Evolutionary conservation across 306 rosid species (phyloP).

Genomic region (Spatholobus suberectus): DNA sequence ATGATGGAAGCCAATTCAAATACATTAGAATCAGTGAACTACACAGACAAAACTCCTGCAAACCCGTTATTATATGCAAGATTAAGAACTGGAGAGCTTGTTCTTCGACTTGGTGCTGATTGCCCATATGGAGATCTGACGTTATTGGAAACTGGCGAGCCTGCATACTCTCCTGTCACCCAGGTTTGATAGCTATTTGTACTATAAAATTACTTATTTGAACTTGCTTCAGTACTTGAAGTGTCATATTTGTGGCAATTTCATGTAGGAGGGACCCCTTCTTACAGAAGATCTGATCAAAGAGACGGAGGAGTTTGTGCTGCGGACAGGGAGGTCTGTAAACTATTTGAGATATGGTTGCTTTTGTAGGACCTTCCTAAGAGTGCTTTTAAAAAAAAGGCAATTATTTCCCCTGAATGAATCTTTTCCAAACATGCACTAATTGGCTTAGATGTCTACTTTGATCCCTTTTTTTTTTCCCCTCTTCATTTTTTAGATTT

Average conservation of each 20-base stretch:
- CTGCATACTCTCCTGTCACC: conserved; percentile 80
- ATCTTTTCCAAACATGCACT: background rate
- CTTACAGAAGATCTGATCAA: conserved; percentile 92
- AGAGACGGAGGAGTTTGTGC: conserved; percentile 95
- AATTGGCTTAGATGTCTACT: background rate
- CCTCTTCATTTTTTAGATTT: background rate
- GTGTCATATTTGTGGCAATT: conserved; percentile 28
- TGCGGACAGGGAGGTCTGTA: conserved; percentile 94
- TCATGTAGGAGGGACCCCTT: conserved; percentile 83
- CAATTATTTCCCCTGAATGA: background rate
- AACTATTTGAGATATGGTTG: conserved; percentile 17
- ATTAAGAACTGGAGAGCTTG: conserved; percentile 75
- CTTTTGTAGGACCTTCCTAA: background rate
- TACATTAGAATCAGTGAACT: conserved; percentile 43
- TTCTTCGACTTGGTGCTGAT: conserved; percentile 87
- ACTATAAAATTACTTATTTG: conserved; percentile 7
- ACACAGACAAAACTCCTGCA: conserved; percentile 42
- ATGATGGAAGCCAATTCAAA: conserved; percentile 64
- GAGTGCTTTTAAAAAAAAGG: background rate
- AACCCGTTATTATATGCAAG: conserved; percentile 69
- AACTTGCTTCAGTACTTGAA: conserved; percentile 43
- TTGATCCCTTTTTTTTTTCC: background rate
- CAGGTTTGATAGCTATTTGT: conserved; percentile 69
- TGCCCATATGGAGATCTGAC: conserved; percentile 59
- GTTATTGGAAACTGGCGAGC: conserved; percentile 94